Evolutionary conservation across 768 basidiomycete species (phyloP).

Genomic region (Naganishia antarctica): DNA sequence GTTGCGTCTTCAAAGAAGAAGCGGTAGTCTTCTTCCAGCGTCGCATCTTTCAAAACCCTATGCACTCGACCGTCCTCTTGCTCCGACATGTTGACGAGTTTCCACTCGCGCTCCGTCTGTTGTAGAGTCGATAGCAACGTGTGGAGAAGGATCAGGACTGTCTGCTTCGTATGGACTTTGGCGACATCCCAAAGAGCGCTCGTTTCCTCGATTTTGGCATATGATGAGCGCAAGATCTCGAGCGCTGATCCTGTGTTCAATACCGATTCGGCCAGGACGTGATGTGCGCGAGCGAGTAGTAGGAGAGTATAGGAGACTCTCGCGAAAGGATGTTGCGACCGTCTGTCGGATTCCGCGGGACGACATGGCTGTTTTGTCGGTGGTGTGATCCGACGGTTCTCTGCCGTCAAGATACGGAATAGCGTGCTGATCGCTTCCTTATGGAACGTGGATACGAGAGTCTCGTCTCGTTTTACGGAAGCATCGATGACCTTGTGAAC

Average conservation of each 20-base stretch:
- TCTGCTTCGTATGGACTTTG: constrained; percentile 28
- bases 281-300: constrained; percentile 23
- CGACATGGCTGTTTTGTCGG: constrained; percentile 1
- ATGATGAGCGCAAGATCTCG: neutral
- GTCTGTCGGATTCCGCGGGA: neutral
- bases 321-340: neutral
- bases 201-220: constrained; percentile 21
- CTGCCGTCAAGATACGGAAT: constrained; percentile 8
- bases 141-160: constrained; percentile 26
- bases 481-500: constrained; percentile 16
- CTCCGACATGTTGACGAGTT: constrained; percentile 19
- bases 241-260: neutral
- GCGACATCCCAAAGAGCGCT: constrained; percentile 25
- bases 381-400: constrained; percentile 7
- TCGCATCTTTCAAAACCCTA: constrained; percentile 20
- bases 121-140: constrained; percentile 18
- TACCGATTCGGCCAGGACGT: neutral
- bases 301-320: constrained; percentile 22
- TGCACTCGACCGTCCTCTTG: neutral
- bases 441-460: neutral
- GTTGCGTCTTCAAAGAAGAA: constrained; percentile 24
- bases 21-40: constrained; percentile 20
- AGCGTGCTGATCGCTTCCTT: constrained; percentile 16
- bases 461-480: neutral
- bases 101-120: constrained; percentile 27